Evolutionary conservation across 2,329 filamentous ascomycete species (phyloP).

Genomic region (Calcarisporium arbuscula): DNA sequence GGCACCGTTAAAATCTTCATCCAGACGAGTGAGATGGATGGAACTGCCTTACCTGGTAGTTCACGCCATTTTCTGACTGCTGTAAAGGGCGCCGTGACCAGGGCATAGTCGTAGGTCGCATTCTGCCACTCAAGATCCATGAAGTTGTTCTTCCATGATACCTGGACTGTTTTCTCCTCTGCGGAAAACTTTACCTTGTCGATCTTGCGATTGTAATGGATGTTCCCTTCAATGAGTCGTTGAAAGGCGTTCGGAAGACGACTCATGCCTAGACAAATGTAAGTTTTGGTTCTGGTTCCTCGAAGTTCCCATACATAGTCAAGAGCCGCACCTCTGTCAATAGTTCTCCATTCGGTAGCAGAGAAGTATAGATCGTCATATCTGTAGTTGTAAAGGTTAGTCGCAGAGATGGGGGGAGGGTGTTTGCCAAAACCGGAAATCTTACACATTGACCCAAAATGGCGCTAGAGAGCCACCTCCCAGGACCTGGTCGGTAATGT

Average conservation of each 20-base stretch:
- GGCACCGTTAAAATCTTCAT: no score
- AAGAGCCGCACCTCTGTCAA: constrained; percentile 55
- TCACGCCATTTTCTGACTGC: constrained; percentile 56
- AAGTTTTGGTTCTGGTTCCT: no score
- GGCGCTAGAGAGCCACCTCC: constrained; percentile 30
- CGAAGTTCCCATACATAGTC: no score
- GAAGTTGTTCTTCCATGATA: constrained; percentile 48
- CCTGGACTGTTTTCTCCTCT: constrained; percentile 47
- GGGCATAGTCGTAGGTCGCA: constrained; percentile 57
- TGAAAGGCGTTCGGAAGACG: constrained; percentile 57
- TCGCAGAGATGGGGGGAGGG: no score
- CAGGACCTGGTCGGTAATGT: constrained; percentile 45
- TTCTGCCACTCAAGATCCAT: constrained; percentile 33
- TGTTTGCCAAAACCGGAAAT: constrained; percentile 6
- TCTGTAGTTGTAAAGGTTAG: no score
- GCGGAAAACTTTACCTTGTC: constrained; percentile 50
- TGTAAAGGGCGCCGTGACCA: constrained; percentile 60
- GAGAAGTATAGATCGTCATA: constrained; percentile 55
- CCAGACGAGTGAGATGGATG: no score
- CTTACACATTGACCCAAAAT: constrained; percentile 38
- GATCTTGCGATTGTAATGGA: constrained; percentile 50
- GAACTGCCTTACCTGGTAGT: no score
- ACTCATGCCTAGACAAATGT: no score
- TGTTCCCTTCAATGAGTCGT: constrained; percentile 52
- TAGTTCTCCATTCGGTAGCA: constrained; percentile 56